Evolutionary conservation across 2,329 filamentous ascomycete species (phyloP).

Genomic region (Aspergillus fischeri): DNA sequence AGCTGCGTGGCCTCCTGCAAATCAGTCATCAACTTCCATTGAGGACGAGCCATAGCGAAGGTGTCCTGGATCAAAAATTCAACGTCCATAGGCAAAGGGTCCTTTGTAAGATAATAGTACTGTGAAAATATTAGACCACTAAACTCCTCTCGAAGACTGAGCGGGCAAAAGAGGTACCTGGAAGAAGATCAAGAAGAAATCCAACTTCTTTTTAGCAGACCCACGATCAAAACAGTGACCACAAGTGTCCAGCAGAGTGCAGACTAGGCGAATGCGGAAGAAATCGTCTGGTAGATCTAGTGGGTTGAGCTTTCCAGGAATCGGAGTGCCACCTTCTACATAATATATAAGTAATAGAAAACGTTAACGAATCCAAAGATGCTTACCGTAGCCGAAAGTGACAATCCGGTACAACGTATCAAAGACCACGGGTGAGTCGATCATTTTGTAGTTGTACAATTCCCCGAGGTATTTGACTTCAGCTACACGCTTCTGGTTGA

Average conservation of each 20-base stretch:
- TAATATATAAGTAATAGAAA: slow-evolving; percentile 1
- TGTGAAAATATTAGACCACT: slow-evolving; percentile 30
- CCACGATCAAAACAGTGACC: slow-evolving; percentile 95
- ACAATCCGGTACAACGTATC: slow-evolving; percentile 92
- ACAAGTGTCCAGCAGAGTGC: slow-evolving; percentile 88
- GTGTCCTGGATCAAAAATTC: slow-evolving; percentile 96
- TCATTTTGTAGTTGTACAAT: slow-evolving; percentile 94
- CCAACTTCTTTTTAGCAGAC: slow-evolving; percentile 89
- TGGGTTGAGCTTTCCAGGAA: slow-evolving; percentile 69
- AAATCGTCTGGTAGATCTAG: slow-evolving; percentile 91
- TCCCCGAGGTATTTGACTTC: slow-evolving; percentile 96
- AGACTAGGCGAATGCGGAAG: slow-evolving; percentile 87
- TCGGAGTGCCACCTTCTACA: slow-evolving; percentile 68
- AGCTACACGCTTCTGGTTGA: slow-evolving; percentile 88
- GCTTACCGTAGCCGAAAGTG: slow-evolving; percentile 77
- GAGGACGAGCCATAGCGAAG: slow-evolving; percentile 75
- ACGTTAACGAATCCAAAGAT: neutral
- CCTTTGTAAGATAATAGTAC: slow-evolving; percentile 93
- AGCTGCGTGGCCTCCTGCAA: slow-evolving; percentile 76
- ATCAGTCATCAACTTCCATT: slow-evolving; percentile 83
- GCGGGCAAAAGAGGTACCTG: slow-evolving; percentile 53
- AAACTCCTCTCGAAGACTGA: slow-evolving; percentile 9
- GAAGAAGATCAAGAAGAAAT: slow-evolving; percentile 95
- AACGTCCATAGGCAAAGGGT: slow-evolving; percentile 88
- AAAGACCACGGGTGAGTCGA: slow-evolving; percentile 93